Percentiles rank a stretch among this genome's conserved stretches.
Evolutionary conservation across 2,329 filamentous ascomycete genomes (phyloP).

Genomic region (Cytospora schulzeri): DNA sequence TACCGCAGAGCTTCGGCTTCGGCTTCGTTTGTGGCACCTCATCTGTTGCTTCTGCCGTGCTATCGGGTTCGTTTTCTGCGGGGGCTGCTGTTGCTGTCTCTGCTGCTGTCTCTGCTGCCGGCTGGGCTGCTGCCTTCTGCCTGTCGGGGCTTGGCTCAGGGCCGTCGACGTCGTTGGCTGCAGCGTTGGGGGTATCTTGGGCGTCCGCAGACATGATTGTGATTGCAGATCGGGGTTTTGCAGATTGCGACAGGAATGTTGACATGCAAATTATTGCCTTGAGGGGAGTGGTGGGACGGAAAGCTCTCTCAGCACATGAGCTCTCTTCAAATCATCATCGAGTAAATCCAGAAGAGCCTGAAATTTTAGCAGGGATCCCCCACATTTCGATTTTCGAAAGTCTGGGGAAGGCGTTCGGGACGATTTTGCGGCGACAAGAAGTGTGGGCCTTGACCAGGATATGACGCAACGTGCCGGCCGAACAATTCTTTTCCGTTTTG

Average conservation of each 20-base stretch:
- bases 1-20: constrained; percentile 49
- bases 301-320: not conserved
- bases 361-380: constrained; percentile 22
- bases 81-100: not conserved
- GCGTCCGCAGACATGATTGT: constrained; percentile 19
- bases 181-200: not conserved
- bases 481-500: constrained; percentile 24
- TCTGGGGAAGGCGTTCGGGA: constrained; percentile 17
- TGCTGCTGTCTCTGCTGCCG: too few species aligned
- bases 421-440: constrained; percentile 9
- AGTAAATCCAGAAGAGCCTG: constrained; percentile 11
- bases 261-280: not conserved
- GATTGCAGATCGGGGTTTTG: not conserved
- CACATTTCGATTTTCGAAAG: constrained; percentile 9
- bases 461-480: constrained; percentile 23
- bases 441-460: constrained; percentile 14
- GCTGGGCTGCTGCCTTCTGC: not conserved
- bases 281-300: not conserved
- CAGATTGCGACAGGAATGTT: not conserved
- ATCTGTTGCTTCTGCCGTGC: constrained; percentile 6
- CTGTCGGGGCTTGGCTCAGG: not conserved
- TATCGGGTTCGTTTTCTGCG: not conserved
- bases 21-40: constrained; percentile 25
- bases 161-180: not conserved
- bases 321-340: not conserved